phyloP scores from a whole-genome alignment of 768 basidiomycete genomes.

The Calocybe cyanea region DNA sequence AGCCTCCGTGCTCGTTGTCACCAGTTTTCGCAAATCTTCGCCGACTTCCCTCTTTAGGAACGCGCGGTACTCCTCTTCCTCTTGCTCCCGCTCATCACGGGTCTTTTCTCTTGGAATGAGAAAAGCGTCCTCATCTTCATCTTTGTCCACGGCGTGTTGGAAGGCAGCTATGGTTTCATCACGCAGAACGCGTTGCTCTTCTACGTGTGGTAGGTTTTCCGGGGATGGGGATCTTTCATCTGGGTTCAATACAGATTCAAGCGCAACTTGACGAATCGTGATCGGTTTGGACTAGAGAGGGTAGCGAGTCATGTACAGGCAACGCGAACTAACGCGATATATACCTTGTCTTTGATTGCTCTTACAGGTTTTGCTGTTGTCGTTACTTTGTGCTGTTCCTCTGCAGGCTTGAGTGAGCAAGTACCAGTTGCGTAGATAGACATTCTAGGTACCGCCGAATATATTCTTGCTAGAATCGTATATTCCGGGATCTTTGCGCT shows the following conservation, averaged over 20 bases:
- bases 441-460: constrained; percentile 62
- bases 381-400: constrained; percentile 59
- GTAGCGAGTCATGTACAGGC: neutral
- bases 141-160: constrained; percentile 39
- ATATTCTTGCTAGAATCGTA: constrained; percentile 70
- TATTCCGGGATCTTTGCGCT: constrained; percentile 77
- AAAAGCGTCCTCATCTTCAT: constrained; percentile 42
- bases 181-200: constrained; percentile 74
- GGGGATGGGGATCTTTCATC: constrained; percentile 61
- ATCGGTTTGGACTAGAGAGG: constrained; percentile 58
- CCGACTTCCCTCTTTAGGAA: constrained; percentile 85
- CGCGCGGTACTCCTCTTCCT: constrained; percentile 82
- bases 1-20: constrained; percentile 39
- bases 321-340: neutral
- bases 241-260: constrained; percentile 55
- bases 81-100: constrained; percentile 67
- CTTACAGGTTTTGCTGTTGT: constrained; percentile 23
- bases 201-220: constrained; percentile 49
- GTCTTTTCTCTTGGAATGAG: constrained; percentile 75
- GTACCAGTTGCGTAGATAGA: neutral
- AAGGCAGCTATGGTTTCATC: constrained; percentile 86
- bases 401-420: constrained; percentile 28
- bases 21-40: constrained; percentile 60
- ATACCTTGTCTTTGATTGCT: constrained; percentile 49
- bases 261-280: constrained; percentile 69